Evolutionary conservation across 805 yeast species (phyloP), one percentile per base, ranked within the genome.

Genomic region (Ogataea paradorogensis): DNA sequence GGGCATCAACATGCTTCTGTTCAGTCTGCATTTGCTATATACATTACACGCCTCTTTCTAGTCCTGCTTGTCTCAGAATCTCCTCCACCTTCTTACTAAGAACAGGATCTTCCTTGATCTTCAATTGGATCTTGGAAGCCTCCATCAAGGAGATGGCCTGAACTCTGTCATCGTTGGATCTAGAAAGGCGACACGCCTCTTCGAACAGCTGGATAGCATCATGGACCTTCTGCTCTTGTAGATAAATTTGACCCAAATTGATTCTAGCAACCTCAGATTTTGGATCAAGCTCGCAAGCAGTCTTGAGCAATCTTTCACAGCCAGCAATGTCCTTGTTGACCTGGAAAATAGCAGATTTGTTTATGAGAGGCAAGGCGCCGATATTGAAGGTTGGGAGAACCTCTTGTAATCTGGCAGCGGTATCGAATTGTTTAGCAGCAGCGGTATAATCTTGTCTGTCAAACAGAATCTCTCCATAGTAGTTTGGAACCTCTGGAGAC

Each of bases 111-210:
- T 73, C 65, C 66, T 74, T 80, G 53, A 93, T 78, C 58, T 82
- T 79, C 58, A 80, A 68, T 73, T 93, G 99, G 69, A 89, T 79
- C 63, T 84, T 85, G 35, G 96, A 80, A 48, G 97, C 96, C 68
- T 88, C 96, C 45, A 91, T 90, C 55, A 86, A 84, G 14, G 93
- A 82, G 47, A 88, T 81, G 41, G 96, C 93, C 69, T 88, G 96
- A 40, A 84, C 72, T 69, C 87, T 84, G 69, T 91, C 98, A 45
- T 83, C 88, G 36, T 78, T 72, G 35, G 85, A 76, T 75, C 98
- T 83, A 15, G 96, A 84, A 52, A 90, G 74, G 42, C 74, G 74
- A 39, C 93, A 81, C 44, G 91, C 83, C 58, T 82, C 85, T 68
- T 86, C 93, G 61, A 91, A 90, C 59, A 84, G 74, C 46, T 67